Evolutionary conservation across 2,329 filamentous ascomycete genomes (phyloP), one percentile per base, ranked within the genome.

Genomic region (Neonectria magnoliae): DNA sequence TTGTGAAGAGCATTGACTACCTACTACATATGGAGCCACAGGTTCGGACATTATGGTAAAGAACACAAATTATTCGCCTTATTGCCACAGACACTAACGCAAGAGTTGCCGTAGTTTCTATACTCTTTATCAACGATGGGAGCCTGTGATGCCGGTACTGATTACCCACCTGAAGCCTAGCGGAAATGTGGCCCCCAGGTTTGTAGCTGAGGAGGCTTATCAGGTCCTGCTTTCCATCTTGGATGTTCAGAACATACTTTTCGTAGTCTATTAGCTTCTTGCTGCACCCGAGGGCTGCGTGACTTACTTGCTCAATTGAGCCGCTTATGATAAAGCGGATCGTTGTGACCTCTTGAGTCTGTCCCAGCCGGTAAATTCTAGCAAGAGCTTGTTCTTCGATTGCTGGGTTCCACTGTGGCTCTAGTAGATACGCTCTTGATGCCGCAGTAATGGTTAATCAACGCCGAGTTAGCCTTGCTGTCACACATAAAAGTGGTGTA

Each of bases 381-480:
- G 52, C 52, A 31, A 44, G 36, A 27, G 52, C 52, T 31, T 55
- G 52, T 14, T 55, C 52, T 31, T 55, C 52, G 6, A 44, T 55
- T 2, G 36, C 16, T 18, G 52, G 52, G 20, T 55, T 55, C 52
- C 52, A 55, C 36, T 55, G 52, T 5, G 33, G 52, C 22, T 55
- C 52, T 8, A 55, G 36, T 38, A 55, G 14, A n/a, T 55, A 55
- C n/a, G 38, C 51, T 20, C 51, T 27, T 25, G 51, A 54, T 27
- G 51, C 36, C 14, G 38, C 52, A 31, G 52, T 55, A 27, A 55
- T 22, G 11, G 14, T 55, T 22, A 55, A 44, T 55, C 51, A 18
- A 27, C 20, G 10, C 18, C 25, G 41, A 38, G 48, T 22, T 42
- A n/a, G n/a, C n/a, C n/a, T n/a, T n/a, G n/a, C n/a, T n/a, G n/a